Evolutionary conservation across 768 basidiomycete species (phyloP).

Genomic region (Postia placenta): DNA sequence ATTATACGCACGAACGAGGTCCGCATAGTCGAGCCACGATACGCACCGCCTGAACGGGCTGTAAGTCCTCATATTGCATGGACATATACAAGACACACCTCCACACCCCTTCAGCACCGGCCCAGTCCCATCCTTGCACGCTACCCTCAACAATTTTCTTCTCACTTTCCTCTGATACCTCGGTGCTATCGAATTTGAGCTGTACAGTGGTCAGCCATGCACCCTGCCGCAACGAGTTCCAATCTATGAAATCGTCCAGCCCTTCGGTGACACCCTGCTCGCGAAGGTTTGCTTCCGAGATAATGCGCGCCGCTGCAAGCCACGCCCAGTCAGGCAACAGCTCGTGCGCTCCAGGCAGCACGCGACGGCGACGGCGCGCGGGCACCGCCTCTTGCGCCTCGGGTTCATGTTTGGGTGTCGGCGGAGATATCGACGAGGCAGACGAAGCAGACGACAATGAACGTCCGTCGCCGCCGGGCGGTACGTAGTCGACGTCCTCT

Average conservation of each 20-base stretch:
- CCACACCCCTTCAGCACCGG: slow-evolving; percentile 21
- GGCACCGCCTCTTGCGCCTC: not conserved
- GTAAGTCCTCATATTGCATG: not conserved
- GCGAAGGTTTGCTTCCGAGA: slow-evolving; percentile 6
- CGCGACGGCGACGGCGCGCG: too few relatives aligned
- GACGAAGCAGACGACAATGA: not conserved
- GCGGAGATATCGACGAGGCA: not conserved
- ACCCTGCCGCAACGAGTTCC: not conserved
- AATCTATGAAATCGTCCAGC: not conserved
- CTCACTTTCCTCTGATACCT: not conserved
- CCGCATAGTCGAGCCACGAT: slow-evolving; percentile 20
- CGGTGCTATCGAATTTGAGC: not conserved
- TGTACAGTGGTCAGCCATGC: not conserved
- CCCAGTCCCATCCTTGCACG: slow-evolving; percentile 20
- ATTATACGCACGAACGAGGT: slow-evolving; percentile 11
- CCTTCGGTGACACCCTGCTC: not conserved
- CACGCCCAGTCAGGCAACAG: slow-evolving; percentile 20
- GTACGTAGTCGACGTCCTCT: slow-evolving; percentile 11
- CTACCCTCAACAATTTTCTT: not conserved
- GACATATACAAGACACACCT: slow-evolving; percentile 10
- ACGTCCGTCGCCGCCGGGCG: not conserved
- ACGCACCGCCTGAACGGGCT: slow-evolving; percentile 16
- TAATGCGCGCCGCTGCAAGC: slow-evolving; percentile 12
- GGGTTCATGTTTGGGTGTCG: not conserved
- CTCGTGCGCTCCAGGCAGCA: slow-evolving; percentile 7